Conservation (phyloP, 2,329 filamentous ascomycete species). For the Harringtonia lauricola region DNA sequence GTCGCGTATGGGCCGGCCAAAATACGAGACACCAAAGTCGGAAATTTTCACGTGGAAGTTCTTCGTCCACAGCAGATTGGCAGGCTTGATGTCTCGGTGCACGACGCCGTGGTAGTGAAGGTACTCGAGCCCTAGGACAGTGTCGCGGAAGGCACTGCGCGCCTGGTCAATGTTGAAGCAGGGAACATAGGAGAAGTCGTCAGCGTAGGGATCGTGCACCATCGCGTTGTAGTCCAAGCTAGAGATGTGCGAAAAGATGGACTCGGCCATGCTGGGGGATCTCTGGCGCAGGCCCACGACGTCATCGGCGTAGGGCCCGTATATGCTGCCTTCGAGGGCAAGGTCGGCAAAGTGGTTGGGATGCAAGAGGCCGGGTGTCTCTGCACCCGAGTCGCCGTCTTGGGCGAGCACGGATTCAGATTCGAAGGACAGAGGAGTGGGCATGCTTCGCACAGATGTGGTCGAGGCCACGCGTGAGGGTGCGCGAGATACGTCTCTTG, state of each 20-base stretch:
- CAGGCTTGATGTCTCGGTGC: constrained; percentile 77
- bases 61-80: constrained; percentile 79
- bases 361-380: constrained; percentile 40
- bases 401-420: constrained; percentile 16
- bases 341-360: constrained; percentile 18
- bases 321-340: constrained; percentile 69
- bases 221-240: constrained; percentile 48
- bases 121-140: constrained; percentile 86
- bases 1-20: constrained; percentile 77
- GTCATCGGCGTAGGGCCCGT: constrained; percentile 55
- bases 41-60: constrained; percentile 92
- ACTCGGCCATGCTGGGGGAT: constrained; percentile 72
- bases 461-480: constrained; percentile 37
- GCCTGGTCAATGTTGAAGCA: constrained; percentile 81
- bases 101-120: constrained; percentile 80
- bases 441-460: constrained; percentile 26
- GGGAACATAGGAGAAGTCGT: constrained; percentile 88
- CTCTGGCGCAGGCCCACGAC: constrained; percentile 45
- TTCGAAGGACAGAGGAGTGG: constrained; percentile 22
- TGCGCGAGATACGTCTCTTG: constrained; percentile 26
- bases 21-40: constrained; percentile 96
- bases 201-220: constrained; percentile 57
- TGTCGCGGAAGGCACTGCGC: constrained; percentile 80
- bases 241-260: constrained; percentile 60
- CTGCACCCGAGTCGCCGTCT: constrained; percentile 29